These are phyloP conservation scores for Candolleomyces eurysporus DNA, from an alignment of 768 basidiomycete genomes.

Conservation along the genomic window DNA sequence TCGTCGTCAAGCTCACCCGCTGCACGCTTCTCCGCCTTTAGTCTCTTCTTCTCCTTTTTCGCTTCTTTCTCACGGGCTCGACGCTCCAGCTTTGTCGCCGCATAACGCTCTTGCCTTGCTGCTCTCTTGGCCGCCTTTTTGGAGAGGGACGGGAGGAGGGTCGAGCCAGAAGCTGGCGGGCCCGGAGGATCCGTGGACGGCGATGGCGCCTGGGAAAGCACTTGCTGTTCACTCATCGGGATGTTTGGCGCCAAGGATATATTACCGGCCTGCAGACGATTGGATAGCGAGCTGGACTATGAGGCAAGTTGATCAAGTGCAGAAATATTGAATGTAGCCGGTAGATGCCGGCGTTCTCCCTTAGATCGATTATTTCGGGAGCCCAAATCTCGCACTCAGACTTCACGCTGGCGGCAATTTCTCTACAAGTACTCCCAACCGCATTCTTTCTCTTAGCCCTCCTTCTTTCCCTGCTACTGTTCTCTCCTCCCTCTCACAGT, in stretches of 20 bases:
- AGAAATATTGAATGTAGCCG: constrained; percentile 23
- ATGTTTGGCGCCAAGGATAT: not conserved
- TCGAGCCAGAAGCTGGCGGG: constrained; percentile 8
- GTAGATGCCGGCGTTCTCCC: constrained; percentile 41
- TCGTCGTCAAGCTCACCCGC: constrained; percentile 60
- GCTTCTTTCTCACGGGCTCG: constrained; percentile 75
- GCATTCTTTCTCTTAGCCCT: constrained; percentile 2
- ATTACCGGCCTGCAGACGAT: constrained; percentile 4
- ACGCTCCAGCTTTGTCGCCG: constrained; percentile 67
- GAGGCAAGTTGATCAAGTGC: not conserved
- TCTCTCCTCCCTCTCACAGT: constrained; percentile 20
- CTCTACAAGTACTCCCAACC: not conserved
- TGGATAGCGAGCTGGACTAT: not conserved
- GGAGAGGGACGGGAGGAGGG: constrained; percentile 44
- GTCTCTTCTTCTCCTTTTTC: constrained; percentile 69
- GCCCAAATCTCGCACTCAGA: constrained; percentile 17
- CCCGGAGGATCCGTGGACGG: constrained; percentile 2
- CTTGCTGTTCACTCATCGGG: constrained; percentile 7
- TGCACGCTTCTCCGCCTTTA: constrained; percentile 57
- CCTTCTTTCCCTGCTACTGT: not conserved
- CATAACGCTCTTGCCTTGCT: constrained; percentile 65
- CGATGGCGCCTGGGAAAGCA: not conserved
- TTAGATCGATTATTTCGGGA: constrained; percentile 39
- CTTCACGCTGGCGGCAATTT: not conserved
- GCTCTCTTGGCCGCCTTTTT: constrained; percentile 80